Conservation (phyloP, 148 eudicot genomes). For the Rhododendron vialii region DNA sequence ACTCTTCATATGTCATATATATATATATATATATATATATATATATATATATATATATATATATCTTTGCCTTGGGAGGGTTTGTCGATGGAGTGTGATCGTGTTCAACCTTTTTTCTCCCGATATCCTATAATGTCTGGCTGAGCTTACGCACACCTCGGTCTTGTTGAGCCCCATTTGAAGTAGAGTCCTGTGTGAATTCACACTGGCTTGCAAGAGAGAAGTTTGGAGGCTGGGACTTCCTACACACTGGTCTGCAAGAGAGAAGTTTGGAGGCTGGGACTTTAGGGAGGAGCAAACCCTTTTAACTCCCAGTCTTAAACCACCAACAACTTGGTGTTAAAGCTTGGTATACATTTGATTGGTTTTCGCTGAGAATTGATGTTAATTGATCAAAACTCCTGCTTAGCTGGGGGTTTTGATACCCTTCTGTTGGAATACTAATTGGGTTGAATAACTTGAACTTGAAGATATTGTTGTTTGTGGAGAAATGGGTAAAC, state of each 20-base stretch:
- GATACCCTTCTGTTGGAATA: not conserved
- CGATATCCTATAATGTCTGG: no score
- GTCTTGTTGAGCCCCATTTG: not conserved
- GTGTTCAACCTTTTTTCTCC: not conserved
- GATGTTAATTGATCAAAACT: not conserved
- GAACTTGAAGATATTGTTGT: not conserved
- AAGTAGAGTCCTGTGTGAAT: not conserved
- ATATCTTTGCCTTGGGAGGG: not conserved
- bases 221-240: not conserved
- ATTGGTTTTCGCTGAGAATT: not conserved
- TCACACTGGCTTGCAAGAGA: not conserved
- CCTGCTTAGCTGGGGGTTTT: not conserved
- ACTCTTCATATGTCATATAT: not conserved
- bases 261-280: no score
- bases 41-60: no score
- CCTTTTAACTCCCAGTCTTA: no score
- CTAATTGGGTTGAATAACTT: not conserved
- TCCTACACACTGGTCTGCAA: no score
- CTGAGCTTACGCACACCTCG: no score
- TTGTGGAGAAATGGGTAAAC: not conserved
- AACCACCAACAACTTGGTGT: not conserved
- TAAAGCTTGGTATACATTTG: not conserved
- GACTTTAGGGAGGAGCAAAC: not conserved
- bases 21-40: no score
- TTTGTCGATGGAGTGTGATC: not conserved